Evolutionary conservation across 2,329 filamentous ascomycete species (phyloP).

Genomic region (Ophiocordyceps robertsii): DNA sequence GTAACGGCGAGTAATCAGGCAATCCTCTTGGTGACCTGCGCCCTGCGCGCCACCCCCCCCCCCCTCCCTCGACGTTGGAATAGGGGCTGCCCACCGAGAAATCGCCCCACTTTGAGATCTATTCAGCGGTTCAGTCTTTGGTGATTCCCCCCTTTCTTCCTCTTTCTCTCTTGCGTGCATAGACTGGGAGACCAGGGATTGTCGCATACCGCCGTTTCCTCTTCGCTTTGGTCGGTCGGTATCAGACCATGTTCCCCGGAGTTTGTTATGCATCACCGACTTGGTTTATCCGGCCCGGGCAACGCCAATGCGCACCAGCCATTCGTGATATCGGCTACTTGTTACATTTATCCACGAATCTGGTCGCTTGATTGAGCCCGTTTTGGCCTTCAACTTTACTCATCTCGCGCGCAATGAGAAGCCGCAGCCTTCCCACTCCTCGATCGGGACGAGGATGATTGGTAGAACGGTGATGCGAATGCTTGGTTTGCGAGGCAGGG

Average conservation of each 20-base stretch:
- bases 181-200: conserved; percentile 3
- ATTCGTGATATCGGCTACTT: too few species aligned
- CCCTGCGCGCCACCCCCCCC: not conserved
- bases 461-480: too few species aligned
- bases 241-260: conserved; percentile 4
- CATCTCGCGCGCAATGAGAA: too few species aligned
- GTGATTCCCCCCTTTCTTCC: not conserved
- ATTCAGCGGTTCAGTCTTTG: not conserved
- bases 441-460: too few species aligned
- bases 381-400: too few species aligned
- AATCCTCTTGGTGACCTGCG: not conserved
- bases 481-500: too few species aligned
- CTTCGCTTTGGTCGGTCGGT: not conserved
- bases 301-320: not conserved
- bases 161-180: conserved; percentile 2
- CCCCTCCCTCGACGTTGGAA: not conserved
- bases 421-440: too few species aligned
- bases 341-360: too few species aligned
- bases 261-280: conserved; percentile 4
- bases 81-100: not conserved
- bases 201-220: conserved; percentile 1
- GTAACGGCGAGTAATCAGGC: conserved; percentile 20
- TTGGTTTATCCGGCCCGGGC: not conserved
- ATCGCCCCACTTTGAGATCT: not conserved
- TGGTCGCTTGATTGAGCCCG: too few species aligned